These are phyloP conservation scores for Cicer arietinum DNA, from an alignment of 306 rosid species.

Conservation along the genomic window DNA sequence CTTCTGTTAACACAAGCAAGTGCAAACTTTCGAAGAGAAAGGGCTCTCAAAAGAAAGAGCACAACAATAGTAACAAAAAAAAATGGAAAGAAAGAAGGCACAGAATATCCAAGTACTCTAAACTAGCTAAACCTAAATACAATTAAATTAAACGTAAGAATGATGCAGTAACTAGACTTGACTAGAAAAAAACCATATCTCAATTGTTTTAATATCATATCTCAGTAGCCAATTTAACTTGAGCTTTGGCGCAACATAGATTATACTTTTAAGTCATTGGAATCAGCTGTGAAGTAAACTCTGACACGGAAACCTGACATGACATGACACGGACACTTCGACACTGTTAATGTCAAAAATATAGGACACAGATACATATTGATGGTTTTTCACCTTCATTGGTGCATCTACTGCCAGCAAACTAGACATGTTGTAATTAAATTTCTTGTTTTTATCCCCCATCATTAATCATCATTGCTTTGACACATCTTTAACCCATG, in stretches of 20 bases:
- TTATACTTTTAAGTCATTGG: neutral
- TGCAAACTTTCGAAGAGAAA: neutral
- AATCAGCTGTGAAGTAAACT: neutral
- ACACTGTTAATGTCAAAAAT: too few species aligned
- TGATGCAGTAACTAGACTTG: slow-evolving; percentile 5
- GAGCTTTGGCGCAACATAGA: slow-evolving; percentile 15
- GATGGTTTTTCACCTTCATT: too few species aligned
- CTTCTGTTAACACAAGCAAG: slow-evolving; percentile 6
- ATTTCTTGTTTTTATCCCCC: too few species aligned
- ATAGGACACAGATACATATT: too few species aligned
- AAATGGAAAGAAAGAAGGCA: slow-evolving; percentile 7
- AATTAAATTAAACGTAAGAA: slow-evolving; percentile 23
- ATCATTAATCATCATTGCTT: too few species aligned
- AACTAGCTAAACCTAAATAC: slow-evolving; percentile 1
- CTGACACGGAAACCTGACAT: too few species aligned
- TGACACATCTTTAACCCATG: too few species aligned
- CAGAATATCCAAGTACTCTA: neutral
- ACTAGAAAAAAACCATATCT: neutral
- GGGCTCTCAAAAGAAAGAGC: neutral
- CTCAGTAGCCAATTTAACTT: slow-evolving; percentile 6
- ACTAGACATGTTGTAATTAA: too few species aligned
- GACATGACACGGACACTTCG: too few species aligned
- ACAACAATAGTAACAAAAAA: slow-evolving; percentile 4
- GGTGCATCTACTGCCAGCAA: too few species aligned
- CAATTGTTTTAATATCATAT: neutral